Percentiles rank a stretch among this genome's conserved stretches.
Evolutionary conservation across 1,139 yeast species (phyloP).

Genomic region (Insectozyma bohioensis): DNA sequence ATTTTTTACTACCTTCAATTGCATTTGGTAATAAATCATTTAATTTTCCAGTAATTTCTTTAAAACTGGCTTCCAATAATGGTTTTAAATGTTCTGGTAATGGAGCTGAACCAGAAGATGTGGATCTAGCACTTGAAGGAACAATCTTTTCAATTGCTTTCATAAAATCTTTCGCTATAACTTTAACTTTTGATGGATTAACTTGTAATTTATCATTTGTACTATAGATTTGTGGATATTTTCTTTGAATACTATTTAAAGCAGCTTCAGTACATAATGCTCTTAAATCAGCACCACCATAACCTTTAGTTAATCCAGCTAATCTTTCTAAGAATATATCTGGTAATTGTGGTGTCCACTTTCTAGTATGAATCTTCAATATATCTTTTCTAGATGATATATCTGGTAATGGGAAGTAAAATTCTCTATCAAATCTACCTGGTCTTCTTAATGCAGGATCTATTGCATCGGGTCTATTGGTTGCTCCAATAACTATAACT

Average conservation of each 20-base stretch:
- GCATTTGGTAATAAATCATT: conserved; percentile 64
- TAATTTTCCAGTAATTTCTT: conserved; percentile 47
- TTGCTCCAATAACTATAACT: conserved; percentile 96
- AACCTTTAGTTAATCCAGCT: conserved; percentile 87
- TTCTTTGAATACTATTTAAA: conserved; percentile 82
- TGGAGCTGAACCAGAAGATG: conserved; percentile 73
- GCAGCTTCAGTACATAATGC: conserved; percentile 97
- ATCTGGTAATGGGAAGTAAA: conserved; percentile 93
- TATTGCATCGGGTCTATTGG: conserved; percentile 95
- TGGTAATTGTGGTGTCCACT: conserved; percentile 78
- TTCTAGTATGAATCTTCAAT: conserved; percentile 77
- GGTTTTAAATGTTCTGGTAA: conserved; percentile 74
- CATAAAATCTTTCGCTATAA: conserved; percentile 85
- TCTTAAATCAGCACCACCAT: conserved; percentile 96
- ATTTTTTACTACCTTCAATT: conserved; percentile 39
- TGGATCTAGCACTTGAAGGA: conserved; percentile 89
- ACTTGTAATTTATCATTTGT: conserved; percentile 73
- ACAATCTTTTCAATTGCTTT: conserved; percentile 81
- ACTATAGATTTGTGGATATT: conserved; percentile 89
- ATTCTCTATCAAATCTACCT: conserved; percentile 96
- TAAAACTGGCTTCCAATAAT: conserved; percentile 51
- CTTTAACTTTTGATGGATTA: conserved; percentile 69
- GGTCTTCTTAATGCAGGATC: conserved; percentile 98
- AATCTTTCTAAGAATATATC: conserved; percentile 61
- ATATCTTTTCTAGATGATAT: conserved; percentile 75